Evolutionary conservation across 441 rosid species (phyloP), one percentile per base, ranked within the genome.

Genomic region (Populus tomentosa): DNA sequence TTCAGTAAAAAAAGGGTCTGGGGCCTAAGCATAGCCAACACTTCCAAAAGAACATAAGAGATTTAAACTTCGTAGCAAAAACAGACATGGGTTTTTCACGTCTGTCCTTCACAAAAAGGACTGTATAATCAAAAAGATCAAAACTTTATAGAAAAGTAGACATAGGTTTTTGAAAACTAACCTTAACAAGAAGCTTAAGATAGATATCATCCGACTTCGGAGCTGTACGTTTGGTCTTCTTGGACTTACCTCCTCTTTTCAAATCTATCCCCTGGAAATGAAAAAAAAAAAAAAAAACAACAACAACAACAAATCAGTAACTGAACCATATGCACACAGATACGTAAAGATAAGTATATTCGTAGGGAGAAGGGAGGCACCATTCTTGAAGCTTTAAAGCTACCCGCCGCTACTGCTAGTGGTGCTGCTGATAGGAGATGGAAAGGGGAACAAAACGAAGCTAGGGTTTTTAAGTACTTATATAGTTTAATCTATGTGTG

Each of bases 171-270:
- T 16, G 14, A 59, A 1, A 13, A 14, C 8, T 36, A 6, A 82
- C 82, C 84, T 82, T 82, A 63, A 82, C 84, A 28, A 82, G 82
- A 14, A 82, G 82, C 82, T 82, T 82, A 42, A 95, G 99, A 76
- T 95, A 95, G 78, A 94, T 88, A 89, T 94, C 98, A 66, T 91
- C 91, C 33, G 98, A 94, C 75, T 90, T 92, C 1, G 98, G 97
- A 0, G 94, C 94, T 0, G 92, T 94, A 74, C 98, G 84, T 76
- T 84, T 92, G 46, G 98, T 87, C 84, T 90, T 90, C 91, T 93
- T 95, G 82, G 91, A 87, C 94, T 95, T 92, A 71, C 97, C 98
- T 86, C 99, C 99, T 3, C 98, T 98, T 75, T 88, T 82, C 86
- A 95, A 69, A 89, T 95, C 97, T 77, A 93, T 92, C 35, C 99